Evolutionary conservation across 805 yeast genomes (phyloP), one percentile per base, ranked within the genome.

Genomic region (Priceomyces melissophilus): DNA sequence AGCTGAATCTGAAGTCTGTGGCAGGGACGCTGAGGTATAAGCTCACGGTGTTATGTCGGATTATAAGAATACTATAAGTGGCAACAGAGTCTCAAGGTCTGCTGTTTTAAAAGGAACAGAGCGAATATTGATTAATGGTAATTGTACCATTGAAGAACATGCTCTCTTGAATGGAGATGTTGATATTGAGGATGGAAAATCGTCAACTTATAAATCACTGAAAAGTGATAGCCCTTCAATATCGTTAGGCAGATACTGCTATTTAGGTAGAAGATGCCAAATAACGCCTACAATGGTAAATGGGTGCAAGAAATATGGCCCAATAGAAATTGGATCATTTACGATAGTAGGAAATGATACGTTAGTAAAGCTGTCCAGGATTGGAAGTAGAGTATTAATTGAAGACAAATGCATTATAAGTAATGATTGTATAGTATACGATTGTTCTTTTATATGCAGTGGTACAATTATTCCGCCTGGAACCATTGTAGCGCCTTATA

Each of bases 1-100:
- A n/a, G n/a, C n/a, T n/a, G n/a, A n/a, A n/a, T n/a, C n/a, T n/a
- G n/a, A n/a, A n/a, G n/a, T n/a, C n/a, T n/a, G n/a, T n/a, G n/a
- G n/a, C n/a, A n/a, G n/a, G n/a, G n/a, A n/a, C n/a, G 32, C 15
- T 4, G 13, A 29, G 13, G 15, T 8, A 29, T 14, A 29, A 4
- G 15, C 8, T 29, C 15, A 29, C 13, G 13, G 8, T 10, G 29
- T 14, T 13, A 41, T 45, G 46, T 11, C 25, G n/a, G 52, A 43
- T 12, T 75, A 75, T 75, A 59, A 74, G 3, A 80, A 76, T 44
- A 78, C 84, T 0, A 50, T 66, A 3, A 64, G 75, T 2, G 80
- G 81, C 1, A 78, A 75, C 49, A 58, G 78, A 30, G 73, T 79
- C 26, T 70, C 78, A 34, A 62, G 60, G 38, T 43, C 52, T 2